Evolutionary conservation across 2,329 filamentous ascomycete species (phyloP), one percentile per base, ranked within the genome.

Genomic region (Pleurostoma richardsiae): DNA sequence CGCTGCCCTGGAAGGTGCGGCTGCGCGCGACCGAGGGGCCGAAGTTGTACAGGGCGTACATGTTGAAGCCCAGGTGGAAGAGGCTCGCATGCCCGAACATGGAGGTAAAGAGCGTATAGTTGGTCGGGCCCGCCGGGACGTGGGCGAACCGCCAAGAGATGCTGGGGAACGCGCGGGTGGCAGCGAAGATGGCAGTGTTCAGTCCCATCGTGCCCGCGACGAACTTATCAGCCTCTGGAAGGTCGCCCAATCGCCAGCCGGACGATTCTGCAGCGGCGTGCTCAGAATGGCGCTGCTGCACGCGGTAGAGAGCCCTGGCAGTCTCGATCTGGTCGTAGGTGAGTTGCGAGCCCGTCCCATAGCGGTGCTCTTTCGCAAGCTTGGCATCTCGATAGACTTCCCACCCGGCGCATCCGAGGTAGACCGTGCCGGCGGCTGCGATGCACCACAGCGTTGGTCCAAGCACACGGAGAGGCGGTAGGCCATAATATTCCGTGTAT

Each of bases 31-130:
- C 50, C 0, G 49, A 44, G 4, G 52, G 51, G 29, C 60, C 49
- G 8, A 62, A 57, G 33, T 55, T 55, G 40, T 52, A 47, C 3
- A 63, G 38, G 1, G 46, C 56, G 11, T 56, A 53, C 58, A 63
- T 64, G 50, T 63, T 64, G 33, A 61, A 30, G 3, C 39, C 51
- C n/a, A 64, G 41, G 42, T 65, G 62, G 1, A 52, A 1, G 2
- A 54, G 10, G 28, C 54, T 56, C 6, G 41, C 47, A 42, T 66
- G 63, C 29, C 56, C 56, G 45, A 66, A 64, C 1, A 54, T 52
- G n/a, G 57, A 57, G 2, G 57, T 59, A 28, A 66, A 48, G 29
- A 63, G 33, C 4, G 19, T 19, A 19, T 19, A 19, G 19, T 19
- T 19, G 19, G 19, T 57, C 41, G 2, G 10, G 8, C 40, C 26